Evolutionary conservation across 176 grass and related monocot species (phyloP).

Genomic region (Thinopyrum elongatum): DNA sequence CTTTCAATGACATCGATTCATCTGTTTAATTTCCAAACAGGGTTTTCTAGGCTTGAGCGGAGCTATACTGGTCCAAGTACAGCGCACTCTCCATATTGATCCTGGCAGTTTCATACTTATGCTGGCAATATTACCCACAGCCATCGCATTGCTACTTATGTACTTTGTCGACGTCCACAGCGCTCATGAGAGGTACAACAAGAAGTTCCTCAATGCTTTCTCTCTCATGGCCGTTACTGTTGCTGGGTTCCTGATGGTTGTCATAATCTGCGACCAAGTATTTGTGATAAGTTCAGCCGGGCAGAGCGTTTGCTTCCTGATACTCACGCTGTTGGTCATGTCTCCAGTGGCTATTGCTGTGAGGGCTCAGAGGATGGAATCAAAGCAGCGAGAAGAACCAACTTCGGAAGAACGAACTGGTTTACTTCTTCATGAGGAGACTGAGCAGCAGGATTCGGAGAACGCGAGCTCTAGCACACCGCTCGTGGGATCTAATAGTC

Average conservation of each 20-base stretch:
- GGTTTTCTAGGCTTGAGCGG: conserved; percentile 90
- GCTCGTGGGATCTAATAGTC: background rate
- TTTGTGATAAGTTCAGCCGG: conserved; percentile 38
- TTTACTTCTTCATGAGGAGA: conserved; percentile 19
- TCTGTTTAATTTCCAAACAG: conserved; percentile 33
- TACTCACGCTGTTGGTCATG: conserved; percentile 57
- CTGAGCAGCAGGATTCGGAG: conserved; percentile 10
- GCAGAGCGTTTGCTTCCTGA: conserved; percentile 43
- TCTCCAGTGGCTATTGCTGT: conserved; percentile 48
- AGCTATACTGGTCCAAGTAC: conserved; percentile 75
- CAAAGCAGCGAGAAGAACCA: conserved; percentile 23
- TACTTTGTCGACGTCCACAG: conserved; percentile 58
- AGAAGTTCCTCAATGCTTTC: conserved; percentile 73
- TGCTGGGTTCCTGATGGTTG: conserved; percentile 79
- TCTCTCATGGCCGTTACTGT: conserved; percentile 68
- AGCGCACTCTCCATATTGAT: conserved; percentile 40
- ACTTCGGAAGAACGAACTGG: conserved; percentile 5
- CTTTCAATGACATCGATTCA: background rate
- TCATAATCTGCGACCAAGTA: conserved; percentile 78
- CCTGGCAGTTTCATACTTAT: conserved; percentile 77
- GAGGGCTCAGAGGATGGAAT: conserved; percentile 49
- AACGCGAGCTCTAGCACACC: background rate
- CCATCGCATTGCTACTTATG: conserved; percentile 68
- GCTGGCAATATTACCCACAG: conserved; percentile 61
- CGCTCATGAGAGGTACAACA: conserved; percentile 37